phyloP scores from a whole-genome alignment of 1,284 basidiomycete species.

The Cryptococcus wingfieldii region DNA sequence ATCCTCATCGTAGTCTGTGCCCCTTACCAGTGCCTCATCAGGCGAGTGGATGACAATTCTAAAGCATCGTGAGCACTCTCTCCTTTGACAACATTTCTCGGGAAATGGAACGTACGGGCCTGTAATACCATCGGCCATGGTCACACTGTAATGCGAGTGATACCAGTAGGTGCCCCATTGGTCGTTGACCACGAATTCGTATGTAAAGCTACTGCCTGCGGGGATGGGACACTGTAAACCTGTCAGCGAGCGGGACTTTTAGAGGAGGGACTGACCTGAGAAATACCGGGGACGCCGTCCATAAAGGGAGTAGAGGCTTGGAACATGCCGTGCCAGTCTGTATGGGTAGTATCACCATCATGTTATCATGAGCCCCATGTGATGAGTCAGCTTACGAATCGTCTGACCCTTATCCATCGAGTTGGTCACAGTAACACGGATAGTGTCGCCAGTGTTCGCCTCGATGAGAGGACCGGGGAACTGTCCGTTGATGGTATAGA shows the following conservation, averaged over 20 bases:
- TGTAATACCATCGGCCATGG: constrained; percentile 30
- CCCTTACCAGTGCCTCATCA: constrained; percentile 19
- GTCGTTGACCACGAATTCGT: constrained; percentile 36
- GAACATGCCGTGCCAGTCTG: constrained; percentile 36
- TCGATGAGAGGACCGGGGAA: constrained; percentile 31
- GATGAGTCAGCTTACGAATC: constrained; percentile 13
- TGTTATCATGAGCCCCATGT: neutral
- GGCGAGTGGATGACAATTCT: constrained; percentile 29
- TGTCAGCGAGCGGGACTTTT: neutral
- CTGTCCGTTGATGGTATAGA: constrained; percentile 20
- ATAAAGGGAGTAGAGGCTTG: constrained; percentile 24
- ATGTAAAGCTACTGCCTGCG: constrained; percentile 52
- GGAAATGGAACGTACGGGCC: constrained; percentile 17
- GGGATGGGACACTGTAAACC: constrained; percentile 53
- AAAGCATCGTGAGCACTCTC: neutral
- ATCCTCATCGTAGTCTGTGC: constrained; percentile 26
- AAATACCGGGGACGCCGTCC: constrained; percentile 34
- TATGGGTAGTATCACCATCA: neutral
- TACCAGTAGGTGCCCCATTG: constrained; percentile 35
- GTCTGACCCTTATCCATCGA: constrained; percentile 17
- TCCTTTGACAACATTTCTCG: neutral
- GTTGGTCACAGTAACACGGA: constrained; percentile 28
- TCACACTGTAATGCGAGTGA: constrained; percentile 34
- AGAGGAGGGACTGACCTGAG: constrained; percentile 17
- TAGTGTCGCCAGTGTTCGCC: constrained; percentile 27